Conservation (phyloP, 1,284 basidiomycete genomes). For the Thelephora terrestris region DNA sequence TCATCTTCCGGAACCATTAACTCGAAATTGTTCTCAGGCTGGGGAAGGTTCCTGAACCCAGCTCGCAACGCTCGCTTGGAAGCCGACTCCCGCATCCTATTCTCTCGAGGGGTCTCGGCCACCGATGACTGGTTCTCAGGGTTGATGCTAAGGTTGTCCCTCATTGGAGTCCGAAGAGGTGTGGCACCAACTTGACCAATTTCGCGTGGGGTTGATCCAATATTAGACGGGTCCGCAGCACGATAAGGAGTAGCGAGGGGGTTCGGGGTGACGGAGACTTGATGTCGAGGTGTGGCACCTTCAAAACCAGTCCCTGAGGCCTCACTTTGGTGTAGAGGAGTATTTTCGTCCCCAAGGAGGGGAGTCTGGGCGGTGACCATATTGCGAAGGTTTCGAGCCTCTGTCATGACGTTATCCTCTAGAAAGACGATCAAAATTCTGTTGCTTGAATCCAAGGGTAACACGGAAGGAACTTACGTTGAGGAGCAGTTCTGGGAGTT, state of each 20-base stretch:
- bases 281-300: slow-evolving; percentile 83
- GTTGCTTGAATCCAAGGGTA: neutral
- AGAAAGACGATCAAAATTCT: slow-evolving; percentile 8
- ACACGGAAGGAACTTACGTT: slow-evolving; percentile 51
- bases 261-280: slow-evolving; percentile 88
- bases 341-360: slow-evolving; percentile 89
- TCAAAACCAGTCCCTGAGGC: slow-evolving; percentile 61
- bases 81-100: slow-evolving; percentile 51
- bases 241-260: slow-evolving; percentile 82
- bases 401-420: slow-evolving; percentile 91
- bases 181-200: slow-evolving; percentile 46
- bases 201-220: slow-evolving; percentile 55
- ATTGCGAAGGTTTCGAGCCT: slow-evolving; percentile 91
- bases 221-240: slow-evolving; percentile 29
- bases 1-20: slow-evolving; percentile 87
- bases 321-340: slow-evolving; percentile 58
- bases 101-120: slow-evolving; percentile 69
- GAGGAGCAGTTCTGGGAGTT: slow-evolving; percentile 86
- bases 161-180: slow-evolving; percentile 83
- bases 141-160: slow-evolving; percentile 90
- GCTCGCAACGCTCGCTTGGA: slow-evolving; percentile 68
- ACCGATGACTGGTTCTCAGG: slow-evolving; percentile 44
- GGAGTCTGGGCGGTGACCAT: slow-evolving; percentile 92
- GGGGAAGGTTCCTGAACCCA: slow-evolving; percentile 80
- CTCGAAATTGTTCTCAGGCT: slow-evolving; percentile 97